Evolutionary conservation across 2,329 filamentous ascomycete genomes (phyloP).

Genomic region (Stemphylium lycopersici): DNA sequence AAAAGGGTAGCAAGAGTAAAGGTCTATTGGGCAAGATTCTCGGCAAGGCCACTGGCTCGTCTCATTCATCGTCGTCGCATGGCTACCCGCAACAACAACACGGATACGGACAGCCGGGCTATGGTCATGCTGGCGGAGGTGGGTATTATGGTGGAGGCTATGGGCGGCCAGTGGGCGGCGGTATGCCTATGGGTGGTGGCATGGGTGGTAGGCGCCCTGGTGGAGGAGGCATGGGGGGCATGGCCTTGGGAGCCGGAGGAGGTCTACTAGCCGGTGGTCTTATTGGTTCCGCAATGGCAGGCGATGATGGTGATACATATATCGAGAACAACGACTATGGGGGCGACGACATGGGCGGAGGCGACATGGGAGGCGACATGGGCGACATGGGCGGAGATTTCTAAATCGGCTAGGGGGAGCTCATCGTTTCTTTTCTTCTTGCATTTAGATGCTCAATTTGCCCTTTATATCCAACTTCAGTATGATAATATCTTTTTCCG

Average conservation of each 20-base stretch:
- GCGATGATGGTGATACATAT: slow-evolving; percentile 32
- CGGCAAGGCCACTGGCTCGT: slow-evolving; percentile 50
- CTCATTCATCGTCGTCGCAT: slow-evolving; percentile 51
- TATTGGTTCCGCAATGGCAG: slow-evolving; percentile 68
- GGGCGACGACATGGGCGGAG: slow-evolving; percentile 30
- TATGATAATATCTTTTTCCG: neutral
- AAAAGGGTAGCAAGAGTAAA: slow-evolving; percentile 49
- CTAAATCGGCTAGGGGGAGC: slow-evolving; percentile 1
- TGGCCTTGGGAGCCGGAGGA: slow-evolving; percentile 79
- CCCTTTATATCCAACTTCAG: neutral
- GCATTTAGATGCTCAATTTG: neutral
- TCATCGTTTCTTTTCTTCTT: neutral
- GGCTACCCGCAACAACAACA: slow-evolving; percentile 39
- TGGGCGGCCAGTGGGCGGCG: slow-evolving; percentile 54
- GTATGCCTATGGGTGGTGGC: slow-evolving; percentile 16
- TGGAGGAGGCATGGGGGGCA: slow-evolving; percentile 72
- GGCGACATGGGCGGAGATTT: slow-evolving; percentile 30
- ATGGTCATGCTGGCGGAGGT: slow-evolving; percentile 21
- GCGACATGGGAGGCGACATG: slow-evolving; percentile 36
- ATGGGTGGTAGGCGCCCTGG: slow-evolving; percentile 35
- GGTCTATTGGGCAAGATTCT: slow-evolving; percentile 60
- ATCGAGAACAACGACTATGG: slow-evolving; percentile 26
- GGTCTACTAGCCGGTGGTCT: slow-evolving; percentile 80
- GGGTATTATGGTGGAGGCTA: slow-evolving; percentile 32
- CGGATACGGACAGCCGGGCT: slow-evolving; percentile 30